phyloP scores from a whole-genome alignment of 495 filamentous ascomycete species.

The Hyaloscypha hepaticicola region DNA sequence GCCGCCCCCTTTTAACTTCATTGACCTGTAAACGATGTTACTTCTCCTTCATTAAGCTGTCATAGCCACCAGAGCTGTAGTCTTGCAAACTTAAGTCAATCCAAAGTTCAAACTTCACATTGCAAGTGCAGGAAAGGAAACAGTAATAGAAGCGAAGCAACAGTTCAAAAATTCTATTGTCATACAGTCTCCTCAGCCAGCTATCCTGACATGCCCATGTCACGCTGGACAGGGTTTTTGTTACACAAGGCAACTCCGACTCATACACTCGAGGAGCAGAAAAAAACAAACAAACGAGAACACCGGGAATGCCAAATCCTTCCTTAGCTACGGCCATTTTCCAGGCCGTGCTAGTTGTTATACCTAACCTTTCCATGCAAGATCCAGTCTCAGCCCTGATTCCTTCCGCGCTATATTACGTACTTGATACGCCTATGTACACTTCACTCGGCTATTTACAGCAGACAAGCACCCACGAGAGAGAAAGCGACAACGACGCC shows the following conservation, averaged over 20 bases:
- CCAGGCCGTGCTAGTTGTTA: not conserved
- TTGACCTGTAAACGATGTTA: no score
- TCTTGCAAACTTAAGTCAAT: no score
- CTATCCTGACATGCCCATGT: not conserved
- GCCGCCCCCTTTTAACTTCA: no score
- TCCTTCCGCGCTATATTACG: not conserved
- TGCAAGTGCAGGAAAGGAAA: no score
- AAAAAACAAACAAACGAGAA: not conserved
- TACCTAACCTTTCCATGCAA: not conserved
- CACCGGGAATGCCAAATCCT: not conserved
- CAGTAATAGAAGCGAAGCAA: not conserved
- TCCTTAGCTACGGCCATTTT: not conserved
- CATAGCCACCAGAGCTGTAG: no score
- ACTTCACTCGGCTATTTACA: constrained; percentile 40
- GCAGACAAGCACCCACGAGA: constrained; percentile 61
- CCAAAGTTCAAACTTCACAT: no score
- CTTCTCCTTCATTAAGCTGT: no score
- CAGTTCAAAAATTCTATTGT: not conserved
- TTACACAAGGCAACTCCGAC: not conserved
- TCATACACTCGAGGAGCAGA: not conserved
- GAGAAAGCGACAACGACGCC: constrained; percentile 57
- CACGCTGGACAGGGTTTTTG: not conserved
- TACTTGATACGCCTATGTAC: not conserved
- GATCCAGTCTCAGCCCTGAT: not conserved
- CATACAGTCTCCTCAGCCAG: not conserved